Base-by-base conservation (phyloP, 2,329 filamentous ascomycete genomes). In the Aspergillus glaucus region DNA sequence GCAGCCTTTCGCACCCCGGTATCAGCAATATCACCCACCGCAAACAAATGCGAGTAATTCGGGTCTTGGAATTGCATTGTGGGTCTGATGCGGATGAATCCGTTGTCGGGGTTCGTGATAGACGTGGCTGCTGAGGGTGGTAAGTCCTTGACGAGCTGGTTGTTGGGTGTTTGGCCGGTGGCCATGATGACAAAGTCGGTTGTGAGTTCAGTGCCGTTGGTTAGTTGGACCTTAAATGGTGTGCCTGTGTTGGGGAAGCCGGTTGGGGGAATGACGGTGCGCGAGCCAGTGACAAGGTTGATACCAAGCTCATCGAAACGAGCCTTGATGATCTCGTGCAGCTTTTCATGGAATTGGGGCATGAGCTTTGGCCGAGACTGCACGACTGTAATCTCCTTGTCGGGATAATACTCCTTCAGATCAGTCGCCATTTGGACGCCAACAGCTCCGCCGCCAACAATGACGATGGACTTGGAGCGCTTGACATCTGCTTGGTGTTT, bases 361-460 rank as follows among this genome's bases (percentile, higher is more conserved):
- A 68, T 67, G 15, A 68, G 50, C 47, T 62, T 61, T 0, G 61
- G 54, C 6, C 76, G 62, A 1, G 75, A 78, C 52, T 78, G 75
- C 2, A 79, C 62, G 7, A 79, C 57, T 0, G 69, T 72, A 3
- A 79, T 68, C 3, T 66, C 60, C 50, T 78, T 79, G 3, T 70
- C 64, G 0, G 74, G 74, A 49, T 74, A 77, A 9, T 67, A 62
- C 42, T 72, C 70, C 53, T 75, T 77, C 47, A 76, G 63, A 50
- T 79, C 76, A 0, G 72, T 69, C 0, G 75, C 75, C 60, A 77
- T 70, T 55, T 79, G 73, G 2, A 78, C 71, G 0, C 76, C 75
- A 0, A 78, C 75, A 1, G 76, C 75, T 1, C 76, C 75, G 3
- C 74, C 75, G 2, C 76, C 76, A 2, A 68, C 65, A n/a, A 72